phyloP scores from a whole-genome alignment of 2,329 filamentous ascomycete species.

The Sporothrix pallida region DNA sequence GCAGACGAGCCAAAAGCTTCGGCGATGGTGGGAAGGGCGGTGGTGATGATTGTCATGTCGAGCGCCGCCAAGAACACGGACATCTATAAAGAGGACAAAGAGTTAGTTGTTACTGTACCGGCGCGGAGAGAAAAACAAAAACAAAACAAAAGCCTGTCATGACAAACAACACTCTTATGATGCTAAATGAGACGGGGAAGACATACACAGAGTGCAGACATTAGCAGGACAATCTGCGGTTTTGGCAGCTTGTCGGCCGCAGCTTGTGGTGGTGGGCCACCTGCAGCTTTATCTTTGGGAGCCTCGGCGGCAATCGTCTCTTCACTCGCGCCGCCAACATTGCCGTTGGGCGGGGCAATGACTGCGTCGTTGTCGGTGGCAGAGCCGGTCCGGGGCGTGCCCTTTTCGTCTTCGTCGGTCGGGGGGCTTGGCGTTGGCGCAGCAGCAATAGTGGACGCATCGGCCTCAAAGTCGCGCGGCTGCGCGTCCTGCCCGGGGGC shows the following conservation, averaged over 20 bases:
- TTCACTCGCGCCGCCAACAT: not conserved
- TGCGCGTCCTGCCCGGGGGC: constrained; percentile 16
- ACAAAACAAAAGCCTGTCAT: not conserved
- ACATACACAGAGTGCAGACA: constrained; percentile 35
- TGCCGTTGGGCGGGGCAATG: not conserved
- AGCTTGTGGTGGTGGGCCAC: not conserved
- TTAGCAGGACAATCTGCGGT: constrained; percentile 30
- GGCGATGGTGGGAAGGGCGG: constrained; percentile 69
- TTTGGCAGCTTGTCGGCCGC: constrained; percentile 16
- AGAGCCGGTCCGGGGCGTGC: constrained; percentile 5
- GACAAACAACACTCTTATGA: too few species aligned
- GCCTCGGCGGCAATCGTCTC: not conserved
- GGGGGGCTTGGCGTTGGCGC: constrained; percentile 2
- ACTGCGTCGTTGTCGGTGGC: not conserved
- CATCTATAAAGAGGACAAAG: constrained; percentile 30
- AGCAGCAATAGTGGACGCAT: constrained; percentile 17
- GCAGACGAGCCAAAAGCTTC: constrained; percentile 67
- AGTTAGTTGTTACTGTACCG: not conserved
- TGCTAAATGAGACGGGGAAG: too few species aligned
- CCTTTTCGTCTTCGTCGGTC: constrained; percentile 26
- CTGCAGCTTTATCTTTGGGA: not conserved
- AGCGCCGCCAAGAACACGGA: constrained; percentile 60
- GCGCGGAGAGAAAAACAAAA: not conserved
- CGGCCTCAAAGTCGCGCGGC: constrained; percentile 5
- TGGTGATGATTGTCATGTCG: constrained; percentile 68